A percentile compares a stretch with the other conserved stretches of the same genome.
Evolutionary conservation across 2,329 filamentous ascomycete species (phyloP).

Genomic region (Colletotrichum sp.): DNA sequence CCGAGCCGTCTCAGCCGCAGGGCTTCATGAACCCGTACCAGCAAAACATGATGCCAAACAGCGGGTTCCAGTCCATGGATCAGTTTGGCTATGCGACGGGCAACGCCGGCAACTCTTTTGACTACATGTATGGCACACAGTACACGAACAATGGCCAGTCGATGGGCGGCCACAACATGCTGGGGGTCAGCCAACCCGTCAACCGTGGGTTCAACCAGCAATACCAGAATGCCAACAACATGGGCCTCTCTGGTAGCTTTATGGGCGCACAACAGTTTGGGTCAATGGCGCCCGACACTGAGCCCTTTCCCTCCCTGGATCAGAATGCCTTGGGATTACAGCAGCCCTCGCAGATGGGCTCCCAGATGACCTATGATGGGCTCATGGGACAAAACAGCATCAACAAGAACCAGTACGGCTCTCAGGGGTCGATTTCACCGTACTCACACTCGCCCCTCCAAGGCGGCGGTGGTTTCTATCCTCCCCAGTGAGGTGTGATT

Average conservation of each 20-base stretch:
- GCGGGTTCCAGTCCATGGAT: background rate
- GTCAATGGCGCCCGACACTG: constrained; percentile 30
- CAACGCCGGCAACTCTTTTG: background rate
- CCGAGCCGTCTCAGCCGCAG: constrained; percentile 27
- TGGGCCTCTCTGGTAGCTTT: constrained; percentile 35
- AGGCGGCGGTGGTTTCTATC: constrained; percentile 40
- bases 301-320: constrained; percentile 38
- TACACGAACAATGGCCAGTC: background rate
- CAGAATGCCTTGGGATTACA: constrained; percentile 43
- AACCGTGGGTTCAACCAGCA: constrained; percentile 28
- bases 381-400: constrained; percentile 34
- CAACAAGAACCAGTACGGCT: constrained; percentile 38
- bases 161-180: background rate
- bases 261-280: constrained; percentile 33
- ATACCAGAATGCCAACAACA: constrained; percentile 19
- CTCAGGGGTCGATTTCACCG: constrained; percentile 47
- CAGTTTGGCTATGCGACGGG: background rate
- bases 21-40: constrained; percentile 1
- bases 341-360: constrained; percentile 15
- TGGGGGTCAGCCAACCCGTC: constrained; percentile 3
- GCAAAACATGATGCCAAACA: background rate
- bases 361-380: constrained; percentile 35
- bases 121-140: constrained; percentile 5
- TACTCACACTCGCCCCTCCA: constrained; percentile 46
- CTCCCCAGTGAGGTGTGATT: constrained; percentile 10